Evolutionary conservation across 1,139 yeast genomes (phyloP).

Genomic region (Meyerozyma elateridarum): DNA sequence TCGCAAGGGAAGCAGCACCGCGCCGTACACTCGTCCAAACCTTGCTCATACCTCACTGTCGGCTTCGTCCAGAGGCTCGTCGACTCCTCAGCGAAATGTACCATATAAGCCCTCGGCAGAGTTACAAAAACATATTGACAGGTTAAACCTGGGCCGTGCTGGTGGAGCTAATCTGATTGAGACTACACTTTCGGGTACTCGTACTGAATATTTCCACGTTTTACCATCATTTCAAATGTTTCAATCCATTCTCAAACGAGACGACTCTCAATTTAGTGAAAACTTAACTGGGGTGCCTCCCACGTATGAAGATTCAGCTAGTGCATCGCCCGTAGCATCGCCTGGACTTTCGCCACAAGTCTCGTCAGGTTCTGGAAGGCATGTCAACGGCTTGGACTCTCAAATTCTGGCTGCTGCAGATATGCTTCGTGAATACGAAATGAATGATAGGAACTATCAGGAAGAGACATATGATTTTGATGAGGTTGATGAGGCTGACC

Average conservation of each 20-base stretch:
- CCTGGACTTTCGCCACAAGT: conserved; percentile 13
- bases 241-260: conserved; percentile 48
- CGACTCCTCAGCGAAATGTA: conserved; percentile 9
- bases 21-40: conserved; percentile 9
- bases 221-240: conserved; percentile 64
- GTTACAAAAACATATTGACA: conserved; percentile 33
- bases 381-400: conserved; percentile 6
- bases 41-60: too few relatives aligned
- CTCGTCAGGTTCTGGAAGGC: conserved; percentile 15
- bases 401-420: conserved; percentile 16
- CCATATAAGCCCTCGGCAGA: conserved; percentile 36
- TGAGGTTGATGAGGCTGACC: conserved; percentile 10
- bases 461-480: conserved; percentile 13
- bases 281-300: conserved; percentile 37
- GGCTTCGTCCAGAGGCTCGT: conserved; percentile 10
- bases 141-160: not conserved
- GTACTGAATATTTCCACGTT: conserved; percentile 48
- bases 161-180: not conserved
- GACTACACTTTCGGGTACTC: conserved; percentile 21
- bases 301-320: conserved; percentile 31
- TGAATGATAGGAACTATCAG: conserved; percentile 14
- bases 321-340: conserved; percentile 27
- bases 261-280: conserved; percentile 40
- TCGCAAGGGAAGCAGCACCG: conserved; percentile 7
- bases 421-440: conserved; percentile 15